These are phyloP conservation scores for Xanthoparmelia taractica DNA, from an alignment of 495 filamentous ascomycete genomes.

Conservation along the genomic window DNA sequence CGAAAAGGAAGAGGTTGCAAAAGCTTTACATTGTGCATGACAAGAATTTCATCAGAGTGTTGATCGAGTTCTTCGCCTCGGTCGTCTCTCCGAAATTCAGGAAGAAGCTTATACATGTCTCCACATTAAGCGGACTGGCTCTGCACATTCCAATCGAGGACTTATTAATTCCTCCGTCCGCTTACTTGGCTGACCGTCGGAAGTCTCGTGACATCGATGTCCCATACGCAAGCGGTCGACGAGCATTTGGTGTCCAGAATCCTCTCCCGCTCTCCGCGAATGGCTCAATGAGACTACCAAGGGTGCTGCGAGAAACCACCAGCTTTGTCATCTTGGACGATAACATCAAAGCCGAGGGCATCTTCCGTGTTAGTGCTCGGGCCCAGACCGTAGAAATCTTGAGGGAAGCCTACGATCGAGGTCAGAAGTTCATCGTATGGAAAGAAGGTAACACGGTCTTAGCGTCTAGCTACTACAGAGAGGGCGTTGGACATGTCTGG, in stretches of 20 bases:
- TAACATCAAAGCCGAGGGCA: slow-evolving; percentile 41
- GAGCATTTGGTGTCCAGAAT: slow-evolving; percentile 37
- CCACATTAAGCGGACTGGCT: slow-evolving; percentile 40
- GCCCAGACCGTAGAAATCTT: slow-evolving; percentile 40
- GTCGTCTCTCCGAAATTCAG: slow-evolving; percentile 51
- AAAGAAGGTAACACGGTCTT: slow-evolving; percentile 33
- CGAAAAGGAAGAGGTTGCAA: slow-evolving; percentile 46
- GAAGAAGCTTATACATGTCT: slow-evolving; percentile 48
- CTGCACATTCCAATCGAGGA: slow-evolving; percentile 43
- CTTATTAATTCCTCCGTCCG: slow-evolving; percentile 44
- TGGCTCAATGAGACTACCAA: slow-evolving; percentile 39
- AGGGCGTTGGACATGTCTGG: slow-evolving; percentile 24
- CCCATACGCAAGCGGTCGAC: slow-evolving; percentile 40
- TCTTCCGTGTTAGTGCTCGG: slow-evolving; percentile 46
- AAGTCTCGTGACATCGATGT: slow-evolving; percentile 40
- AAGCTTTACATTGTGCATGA: slow-evolving; percentile 52
- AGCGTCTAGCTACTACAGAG: slow-evolving; percentile 26
- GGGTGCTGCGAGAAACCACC: slow-evolving; percentile 45
- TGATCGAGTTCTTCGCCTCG: slow-evolving; percentile 50
- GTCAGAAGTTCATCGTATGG: slow-evolving; percentile 46
- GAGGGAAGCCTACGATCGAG: slow-evolving; percentile 47
- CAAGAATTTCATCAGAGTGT: slow-evolving; percentile 47
- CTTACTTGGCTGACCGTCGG: slow-evolving; percentile 46
- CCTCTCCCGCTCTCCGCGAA: slow-evolving; percentile 36
- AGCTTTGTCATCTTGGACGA: slow-evolving; percentile 40